Conservation (phyloP, 1,284 basidiomycete genomes). For the Rhodotorula sp. region DNA sequence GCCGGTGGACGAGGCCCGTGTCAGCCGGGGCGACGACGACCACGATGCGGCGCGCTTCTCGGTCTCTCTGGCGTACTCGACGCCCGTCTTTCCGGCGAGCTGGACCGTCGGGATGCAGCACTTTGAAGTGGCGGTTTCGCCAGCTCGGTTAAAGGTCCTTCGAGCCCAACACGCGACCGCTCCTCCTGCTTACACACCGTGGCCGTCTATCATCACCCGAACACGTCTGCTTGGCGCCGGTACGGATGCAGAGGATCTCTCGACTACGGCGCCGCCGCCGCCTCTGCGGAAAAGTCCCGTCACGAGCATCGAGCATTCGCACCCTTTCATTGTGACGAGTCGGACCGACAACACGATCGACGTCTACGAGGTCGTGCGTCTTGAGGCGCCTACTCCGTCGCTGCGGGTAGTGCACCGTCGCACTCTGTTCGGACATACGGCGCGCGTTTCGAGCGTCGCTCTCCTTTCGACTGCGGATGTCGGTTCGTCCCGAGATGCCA, state of each 20-base stretch:
- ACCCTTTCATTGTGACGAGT: conserved; percentile 45
- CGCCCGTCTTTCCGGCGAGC: conserved; percentile 43
- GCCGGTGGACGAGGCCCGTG: neutral
- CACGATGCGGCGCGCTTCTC: conserved; percentile 23
- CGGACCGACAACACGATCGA: conserved; percentile 45
- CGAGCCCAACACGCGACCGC: conserved; percentile 33
- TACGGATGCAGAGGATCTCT: neutral
- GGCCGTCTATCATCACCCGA: conserved; percentile 12
- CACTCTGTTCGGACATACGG: conserved; percentile 47
- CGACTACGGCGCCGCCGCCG: neutral
- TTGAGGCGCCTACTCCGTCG: conserved; percentile 7
- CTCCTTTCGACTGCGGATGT: conserved; percentile 39
- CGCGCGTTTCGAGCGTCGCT: conserved; percentile 45
- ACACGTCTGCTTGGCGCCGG: conserved; percentile 1
- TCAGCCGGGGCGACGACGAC: neutral
- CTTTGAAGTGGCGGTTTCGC: conserved; percentile 37
- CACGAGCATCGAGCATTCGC: conserved; percentile 43
- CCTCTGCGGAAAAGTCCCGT: conserved; percentile 2
- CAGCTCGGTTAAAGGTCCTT: conserved; percentile 12
- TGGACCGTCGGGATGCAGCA: conserved; percentile 47
- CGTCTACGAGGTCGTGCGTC: conserved; percentile 38
- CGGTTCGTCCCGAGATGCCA: too few species aligned
- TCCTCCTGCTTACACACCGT: conserved; percentile 29
- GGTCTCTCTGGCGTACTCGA: conserved; percentile 45
- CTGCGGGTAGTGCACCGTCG: conserved; percentile 30